Conservation (phyloP, 2,329 filamentous ascomycete genomes). For the Nemania abortiva region DNA sequence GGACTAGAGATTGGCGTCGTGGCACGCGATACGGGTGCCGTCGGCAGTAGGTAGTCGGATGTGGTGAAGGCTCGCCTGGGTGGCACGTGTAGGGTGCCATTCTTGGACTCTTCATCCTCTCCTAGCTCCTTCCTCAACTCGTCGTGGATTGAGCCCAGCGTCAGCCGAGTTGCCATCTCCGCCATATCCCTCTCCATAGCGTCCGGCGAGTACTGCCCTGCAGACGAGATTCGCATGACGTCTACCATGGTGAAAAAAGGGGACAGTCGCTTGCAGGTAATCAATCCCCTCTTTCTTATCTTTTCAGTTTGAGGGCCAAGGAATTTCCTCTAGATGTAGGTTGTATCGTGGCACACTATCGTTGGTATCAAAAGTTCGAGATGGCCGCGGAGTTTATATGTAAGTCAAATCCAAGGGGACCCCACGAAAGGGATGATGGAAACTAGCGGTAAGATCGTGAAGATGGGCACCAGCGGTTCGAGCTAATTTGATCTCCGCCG, state of each 20-base stretch:
- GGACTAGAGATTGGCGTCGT: constrained; percentile 43
- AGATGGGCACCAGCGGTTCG: constrained; percentile 16
- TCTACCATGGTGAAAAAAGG: constrained; percentile 48
- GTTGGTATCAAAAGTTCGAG: constrained; percentile 22
- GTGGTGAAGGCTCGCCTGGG: constrained; percentile 51
- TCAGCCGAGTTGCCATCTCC: constrained; percentile 48
- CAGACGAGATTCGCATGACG: constrained; percentile 46
- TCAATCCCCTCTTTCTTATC: constrained; percentile 19
- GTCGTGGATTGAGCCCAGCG: constrained; percentile 43
- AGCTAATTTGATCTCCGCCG: constrained; percentile 16
- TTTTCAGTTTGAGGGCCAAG: constrained; percentile 23
- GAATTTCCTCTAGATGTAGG: constrained; percentile 16
- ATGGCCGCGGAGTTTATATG: constrained; percentile 30
- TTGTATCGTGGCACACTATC: constrained; percentile 25
- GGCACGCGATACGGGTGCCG: constrained; percentile 39
- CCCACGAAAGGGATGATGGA: constrained; percentile 33
- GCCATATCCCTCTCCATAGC: constrained; percentile 47
- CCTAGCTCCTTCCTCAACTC: constrained; percentile 18
- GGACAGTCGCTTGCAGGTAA: background rate
- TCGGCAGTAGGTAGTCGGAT: constrained; percentile 46
- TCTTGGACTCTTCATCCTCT: constrained; percentile 23
- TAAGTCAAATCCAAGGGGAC: constrained; percentile 26
- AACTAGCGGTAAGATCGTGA: constrained; percentile 42
- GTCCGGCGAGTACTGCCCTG: constrained; percentile 41
- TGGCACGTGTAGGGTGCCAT: constrained; percentile 34